Base-by-base conservation (phyloP, 371 early-diverging fungal genomes). In the Rhizopus sp. region DNA sequence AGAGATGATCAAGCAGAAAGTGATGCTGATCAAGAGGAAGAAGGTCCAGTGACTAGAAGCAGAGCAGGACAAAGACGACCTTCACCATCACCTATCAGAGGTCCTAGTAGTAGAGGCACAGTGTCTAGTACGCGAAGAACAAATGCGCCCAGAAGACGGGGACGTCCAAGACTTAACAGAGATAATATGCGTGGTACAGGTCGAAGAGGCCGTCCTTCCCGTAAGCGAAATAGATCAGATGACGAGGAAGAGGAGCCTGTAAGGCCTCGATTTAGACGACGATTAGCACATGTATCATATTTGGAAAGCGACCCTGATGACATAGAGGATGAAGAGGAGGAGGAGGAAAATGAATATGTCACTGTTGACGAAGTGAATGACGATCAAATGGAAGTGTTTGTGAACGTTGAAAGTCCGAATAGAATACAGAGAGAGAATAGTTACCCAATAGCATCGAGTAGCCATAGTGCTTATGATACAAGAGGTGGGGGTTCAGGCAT, bases 291-390 rank as follows among this genome's bases (percentile, higher is more conserved):
- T 15, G 69, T 75, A 15, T 73, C 73, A 0, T 73, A 75, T 49
- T 63, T 66, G 3, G 84, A 84, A 53, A 79, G 74, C 50, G 82
- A 80, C 50, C 63, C 64, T 4, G 86, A 80, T 7, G 84, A 78
- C 6, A 71, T 70, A 32, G 80, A 78, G n/a, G 70, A 69, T 4
- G 75, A 77, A 23, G 66, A 66, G 55, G 64, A 41, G 1, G 45
- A 59, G 23, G 50, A 61, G 13, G 46, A 59, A 13, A 72, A 65
- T 6, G 71, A 70, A 10, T 48, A 34, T 2, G 69, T 76, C 5
- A 70, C 73, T n/a, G 62, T 64, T 1, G 65, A 65, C 23, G 81
- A 62, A 15, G 44, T 55, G 1, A 47, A 41, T 29, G 62, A 60
- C 9, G 70, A 70, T 10, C 54, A 23, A 23, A 23, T 31, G 41